Evolutionary conservation across 139 green algal species (phyloP), one percentile per base, ranked within the genome.

Genomic region (Marvania coccoides): DNA sequence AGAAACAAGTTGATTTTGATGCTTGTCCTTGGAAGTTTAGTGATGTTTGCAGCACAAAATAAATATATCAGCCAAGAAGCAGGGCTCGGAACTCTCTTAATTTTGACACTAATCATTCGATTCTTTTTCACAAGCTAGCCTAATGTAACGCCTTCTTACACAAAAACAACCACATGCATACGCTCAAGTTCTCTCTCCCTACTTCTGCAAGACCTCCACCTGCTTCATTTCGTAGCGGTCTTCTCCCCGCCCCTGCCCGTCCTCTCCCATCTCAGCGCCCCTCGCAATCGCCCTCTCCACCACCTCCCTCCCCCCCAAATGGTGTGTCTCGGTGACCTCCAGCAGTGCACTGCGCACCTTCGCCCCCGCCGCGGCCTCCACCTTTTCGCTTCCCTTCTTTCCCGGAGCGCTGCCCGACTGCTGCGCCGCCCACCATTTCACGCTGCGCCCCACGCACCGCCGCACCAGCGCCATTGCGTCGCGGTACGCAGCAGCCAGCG

Each of bases 401-500:
- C 13, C 19, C 6, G 65, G 65, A 2, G 65, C 65, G 23, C 23
- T n/a, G 12, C 47, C 36, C 19, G 0, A 36, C n/a, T 9, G 30
- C 2, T 42, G 39, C 34, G 4, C 5, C 26, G 37, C 26, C 5
- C 40, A 58, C 24, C 15, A 6, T 24, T 39, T 26, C 7, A 35
- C 23, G 1, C 3, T 26, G 19, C 6, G 3, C 19, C 23, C 26
- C 6, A 34, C n/a, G 33, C 3, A 38, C 12, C 30, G 1, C 1
- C 39, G 34, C 26, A 61, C 47, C 47, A 59, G 48, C 12, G 19
- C 47, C 28, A 71, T 30, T 6, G 33, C 64, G 35, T 65, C 51
- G 26, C 13, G 8, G 39, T 60, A 71, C 5, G 38, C 64, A 10
- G 28, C 35, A n/a, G 15, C 12, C 19, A 64, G 12, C 9, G 15